Evolutionary conservation across 140 eudicot species (phyloP), one percentile per base, ranked within the genome.

Genomic region (Cichorium intybus): DNA sequence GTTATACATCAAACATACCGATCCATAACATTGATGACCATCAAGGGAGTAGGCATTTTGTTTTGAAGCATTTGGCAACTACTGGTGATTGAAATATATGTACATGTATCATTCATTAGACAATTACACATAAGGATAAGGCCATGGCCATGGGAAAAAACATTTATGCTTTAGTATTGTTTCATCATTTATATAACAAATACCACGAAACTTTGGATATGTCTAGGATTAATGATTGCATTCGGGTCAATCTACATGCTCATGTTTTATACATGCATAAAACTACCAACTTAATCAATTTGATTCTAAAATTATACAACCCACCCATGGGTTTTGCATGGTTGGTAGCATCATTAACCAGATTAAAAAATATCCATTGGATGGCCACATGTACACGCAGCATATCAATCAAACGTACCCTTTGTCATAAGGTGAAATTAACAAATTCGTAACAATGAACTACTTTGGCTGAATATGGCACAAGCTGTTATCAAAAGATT

Each of bases 81-180:
- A 58, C 64, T 64, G 33, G 43, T 65, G 31, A 74, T 35, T 74
- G 5, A 64, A 56, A 60, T 15, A 60, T 15, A 49, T 66, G 68
- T 73, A 46, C 56, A 57, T 66, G 68, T 37, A 49, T 26, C 46
- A 66, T 73, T 64, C 60, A 55, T 43, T 55, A 18, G 41, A 68
- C 27, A 34, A 22, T 39, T 39, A 52, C 17, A 52, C 39, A 68
- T 39, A 43, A 41, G 56, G 26, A 27, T 56, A 68, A 39, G 21
- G 2, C 28, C 73, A 64, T n/a, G 4, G 15, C 49, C 15, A 20
- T 24, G n/a, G 4, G 1, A 14, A 64, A 7, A 11, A n/a, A 20
- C 7, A 24, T 3, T 2, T 24, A 20, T 10, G 1, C 61, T 2
- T 22, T n/a, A 17, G 11, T 31, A 17, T 10, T 33, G 50, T 57